Base-by-base conservation (phyloP, 768 basidiomycete genomes). In the Boletus edulis region DNA sequence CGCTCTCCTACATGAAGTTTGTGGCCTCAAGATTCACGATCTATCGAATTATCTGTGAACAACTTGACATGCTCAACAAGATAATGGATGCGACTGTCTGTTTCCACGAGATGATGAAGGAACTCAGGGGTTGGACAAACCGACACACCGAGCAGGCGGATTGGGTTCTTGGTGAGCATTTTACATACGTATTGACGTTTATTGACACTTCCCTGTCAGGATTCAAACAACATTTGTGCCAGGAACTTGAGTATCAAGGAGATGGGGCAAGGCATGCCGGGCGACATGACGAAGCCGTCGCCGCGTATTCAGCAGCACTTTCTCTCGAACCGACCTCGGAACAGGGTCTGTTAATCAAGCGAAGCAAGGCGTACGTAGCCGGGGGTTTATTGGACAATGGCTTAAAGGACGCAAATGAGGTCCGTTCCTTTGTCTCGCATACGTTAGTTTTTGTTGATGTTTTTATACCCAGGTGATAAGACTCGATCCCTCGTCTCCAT, bases 291-390 rank as follows among this genome's bases (percentile, higher is more conserved):
- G 37, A 51, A 18, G 54, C 58, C 10, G 45, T 60, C 20, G 37
- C n/a, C 7, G 40, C 39, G 1, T 56, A 60, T 24, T 51, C 58
- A 0, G 11, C 32, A 18, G 39, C 39, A 14, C 44, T 61, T 11
- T 49, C 51, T 3, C 44, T 61, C 3, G 3, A 29, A 24, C 46
- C 40, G 0, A 0, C 32, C 3, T 3, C 17, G 2, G 20, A 51
- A 2, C 41, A 40, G 14, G 3, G 5, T 7, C n/a, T 59, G 0
- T n/a, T 59, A 2, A 12, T 35, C 15, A 50, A 50, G 39, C 57
- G 60, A 29, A 60, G 60, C 46, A 49, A 54, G 20, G 60, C 59
- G 2, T 11, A 52, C 9, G 13, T 27, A 2, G 8, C 11, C 0
- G 2, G 2, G 7, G 46, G 40, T 5, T 29, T 3, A 13, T 51